Percentiles rank a stretch among this genome's conserved stretches.
phyloP scores from a whole-genome alignment of 2,329 filamentous ascomycete species.

The Cordyceps pruinosa region DNA sequence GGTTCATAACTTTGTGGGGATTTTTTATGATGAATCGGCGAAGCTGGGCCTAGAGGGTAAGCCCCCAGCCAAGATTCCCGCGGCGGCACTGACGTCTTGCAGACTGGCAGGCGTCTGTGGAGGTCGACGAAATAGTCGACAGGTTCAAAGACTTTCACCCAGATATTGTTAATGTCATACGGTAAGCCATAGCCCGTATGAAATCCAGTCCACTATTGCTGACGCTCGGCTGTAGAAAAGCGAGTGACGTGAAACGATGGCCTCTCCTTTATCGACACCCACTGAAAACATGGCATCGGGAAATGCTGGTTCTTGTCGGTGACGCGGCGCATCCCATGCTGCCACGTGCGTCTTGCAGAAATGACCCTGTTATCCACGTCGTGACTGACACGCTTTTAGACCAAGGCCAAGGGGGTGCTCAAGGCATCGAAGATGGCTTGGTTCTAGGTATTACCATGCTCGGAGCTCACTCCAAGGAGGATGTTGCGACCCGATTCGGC shows the following conservation, averaged over 20 bases:
- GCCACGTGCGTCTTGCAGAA: slow-evolving; percentile 23
- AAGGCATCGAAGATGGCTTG: slow-evolving; percentile 30
- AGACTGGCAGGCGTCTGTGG: slow-evolving; percentile 27
- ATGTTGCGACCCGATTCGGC: slow-evolving; percentile 19
- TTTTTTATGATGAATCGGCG: slow-evolving; percentile 23
- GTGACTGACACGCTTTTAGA: slow-evolving; percentile 19
- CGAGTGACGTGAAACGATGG: slow-evolving; percentile 29
- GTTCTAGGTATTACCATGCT: slow-evolving; percentile 25
- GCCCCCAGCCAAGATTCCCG: neutral
- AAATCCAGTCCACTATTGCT: neutral
- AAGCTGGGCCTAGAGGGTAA: slow-evolving; percentile 17
- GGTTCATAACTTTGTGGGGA: slow-evolving; percentile 28
- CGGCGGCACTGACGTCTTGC: neutral
- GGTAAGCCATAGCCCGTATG: neutral
- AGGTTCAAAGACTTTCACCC: slow-evolving; percentile 24
- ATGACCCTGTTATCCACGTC: too few relatives aligned
- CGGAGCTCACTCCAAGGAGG: slow-evolving; percentile 15
- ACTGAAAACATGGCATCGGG: slow-evolving; percentile 26
- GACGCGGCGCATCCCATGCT: slow-evolving; percentile 35
- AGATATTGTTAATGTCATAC: slow-evolving; percentile 20
- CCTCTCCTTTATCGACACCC: slow-evolving; percentile 29
- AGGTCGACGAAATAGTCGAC: slow-evolving; percentile 22
- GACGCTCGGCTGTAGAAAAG: slow-evolving; percentile 20
- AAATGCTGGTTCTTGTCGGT: slow-evolving; percentile 26
- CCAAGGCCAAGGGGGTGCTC: slow-evolving; percentile 32